phyloP scores from a whole-genome alignment of 2,329 filamentous ascomycete species.

The Cytospora schulzeri region DNA sequence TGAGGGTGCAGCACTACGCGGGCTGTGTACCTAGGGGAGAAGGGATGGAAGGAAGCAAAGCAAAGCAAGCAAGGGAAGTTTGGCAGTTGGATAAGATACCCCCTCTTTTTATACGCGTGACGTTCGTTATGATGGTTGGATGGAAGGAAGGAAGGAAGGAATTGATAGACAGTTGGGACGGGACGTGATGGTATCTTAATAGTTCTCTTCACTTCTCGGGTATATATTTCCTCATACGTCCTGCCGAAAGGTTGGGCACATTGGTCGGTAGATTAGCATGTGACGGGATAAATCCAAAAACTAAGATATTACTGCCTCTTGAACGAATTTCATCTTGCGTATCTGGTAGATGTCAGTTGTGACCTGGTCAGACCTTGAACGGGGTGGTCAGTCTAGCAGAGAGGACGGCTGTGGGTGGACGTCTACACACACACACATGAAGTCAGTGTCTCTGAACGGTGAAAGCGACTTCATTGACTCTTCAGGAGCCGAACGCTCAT shows the following conservation, averaged over 20 bases:
- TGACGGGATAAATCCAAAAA: not conserved
- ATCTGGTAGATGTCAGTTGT: too few relatives aligned
- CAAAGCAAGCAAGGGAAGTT: not conserved
- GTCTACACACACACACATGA: too few relatives aligned
- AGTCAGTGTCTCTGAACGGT: not conserved
- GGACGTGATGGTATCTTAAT: not conserved
- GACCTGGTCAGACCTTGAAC: too few relatives aligned
- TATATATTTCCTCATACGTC: conserved; percentile 10
- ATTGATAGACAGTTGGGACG: not conserved
- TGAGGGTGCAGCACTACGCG: not conserved
- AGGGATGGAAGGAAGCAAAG: not conserved
- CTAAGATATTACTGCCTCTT: not conserved
- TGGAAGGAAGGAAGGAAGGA: too few relatives aligned
- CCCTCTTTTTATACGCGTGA: conserved; percentile 2
- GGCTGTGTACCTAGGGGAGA: not conserved
- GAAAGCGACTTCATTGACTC: not conserved
- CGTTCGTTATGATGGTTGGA: not conserved
- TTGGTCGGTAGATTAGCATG: not conserved
- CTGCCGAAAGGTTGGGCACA: not conserved
- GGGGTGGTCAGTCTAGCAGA: too few relatives aligned
- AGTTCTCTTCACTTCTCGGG: conserved; percentile 4
- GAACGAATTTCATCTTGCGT: not conserved
- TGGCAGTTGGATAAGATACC: not conserved
- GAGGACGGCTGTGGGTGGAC: not conserved
- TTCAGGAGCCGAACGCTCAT: not conserved